Conservation (phyloP, 306 rosid genomes). For the Acacia confusa region DNA sequence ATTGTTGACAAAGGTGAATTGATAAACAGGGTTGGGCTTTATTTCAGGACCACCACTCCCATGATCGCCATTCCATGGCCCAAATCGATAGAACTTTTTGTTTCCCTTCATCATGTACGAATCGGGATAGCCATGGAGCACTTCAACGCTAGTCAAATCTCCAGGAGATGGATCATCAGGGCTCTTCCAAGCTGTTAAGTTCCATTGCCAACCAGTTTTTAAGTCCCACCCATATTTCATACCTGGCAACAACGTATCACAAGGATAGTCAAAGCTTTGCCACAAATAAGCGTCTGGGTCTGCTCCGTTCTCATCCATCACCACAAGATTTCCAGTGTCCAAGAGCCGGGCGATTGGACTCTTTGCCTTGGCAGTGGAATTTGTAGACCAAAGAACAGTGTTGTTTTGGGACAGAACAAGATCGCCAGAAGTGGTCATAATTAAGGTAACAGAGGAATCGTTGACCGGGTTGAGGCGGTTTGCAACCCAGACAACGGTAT, state of each 20-base stretch:
- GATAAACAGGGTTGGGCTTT: neutral
- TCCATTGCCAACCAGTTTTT: neutral
- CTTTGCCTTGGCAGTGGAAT: neutral
- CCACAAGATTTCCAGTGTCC: neutral
- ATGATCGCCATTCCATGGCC: neutral
- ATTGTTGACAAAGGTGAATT: neutral
- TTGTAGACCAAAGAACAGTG: neutral
- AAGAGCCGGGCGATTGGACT: neutral
- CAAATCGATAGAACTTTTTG: neutral
- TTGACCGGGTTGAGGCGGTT: neutral
- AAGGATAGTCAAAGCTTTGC: neutral
- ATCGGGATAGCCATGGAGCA: neutral
- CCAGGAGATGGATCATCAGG: neutral
- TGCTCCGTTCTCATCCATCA: neutral
- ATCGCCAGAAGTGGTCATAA: neutral
- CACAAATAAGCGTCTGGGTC: neutral
- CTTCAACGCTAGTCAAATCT: neutral
- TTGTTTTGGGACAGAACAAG: neutral
- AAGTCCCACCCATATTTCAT: neutral
- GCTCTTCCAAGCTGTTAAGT: neutral
- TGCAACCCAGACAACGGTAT: neutral
- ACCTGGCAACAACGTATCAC: neutral
- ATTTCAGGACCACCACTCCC: neutral
- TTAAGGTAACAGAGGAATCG: neutral
- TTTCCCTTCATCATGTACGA: neutral